Base-by-base conservation (phyloP, 2,329 filamentous ascomycete genomes). In the Pseudogymnoascus sp. region DNA sequence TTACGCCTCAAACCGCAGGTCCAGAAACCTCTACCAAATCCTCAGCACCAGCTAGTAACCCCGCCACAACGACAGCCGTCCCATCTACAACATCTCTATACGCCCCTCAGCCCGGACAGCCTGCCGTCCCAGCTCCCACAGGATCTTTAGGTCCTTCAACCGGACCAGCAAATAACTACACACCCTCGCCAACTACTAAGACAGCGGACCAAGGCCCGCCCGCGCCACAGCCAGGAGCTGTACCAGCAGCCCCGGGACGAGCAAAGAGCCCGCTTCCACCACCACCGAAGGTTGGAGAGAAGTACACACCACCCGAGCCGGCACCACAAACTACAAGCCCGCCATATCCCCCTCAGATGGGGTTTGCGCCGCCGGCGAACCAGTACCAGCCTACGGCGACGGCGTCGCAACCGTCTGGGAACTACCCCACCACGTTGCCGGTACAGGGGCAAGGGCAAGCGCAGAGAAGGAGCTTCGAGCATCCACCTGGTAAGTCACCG, bases 221-320 rank as follows among this genome's bases (percentile, higher is more conserved):
- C 61, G 73, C 78, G 64, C 83, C 84, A 31, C 82, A 85, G 66
- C 83, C 84, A 37, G 83, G 82, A 60, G 80, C 82, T 39, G 74
- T 78, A 44, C 83, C 84, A 39, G 69, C 74, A 47, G 73, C 79
- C 58, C 67, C 75, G 24, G 69, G 64, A 61, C 61, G 70, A 60
- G 66, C 75, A 10, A 69, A 62, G 62, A 66, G 70, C 62, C 66
- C 63, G 62, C 44, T 81, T 33, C 80, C 80, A 62, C 79, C 81
- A 61, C 81, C 81, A 50, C 81, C 81, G 59, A 82, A 77, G 68
- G 75, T 73, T 35, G 79, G 79, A 37, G 78, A 83, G 71, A 73
- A 71, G 58, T 71, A 74, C 63, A 72, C 73, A 58, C 73, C 69
- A 61, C 72, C 72, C 41, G 73, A 71, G 62, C 71, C 66, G 60